These are phyloP conservation scores for Kazachstania psychrophila DNA, from an alignment of 805 yeast species.

Conservation along the genomic window DNA sequence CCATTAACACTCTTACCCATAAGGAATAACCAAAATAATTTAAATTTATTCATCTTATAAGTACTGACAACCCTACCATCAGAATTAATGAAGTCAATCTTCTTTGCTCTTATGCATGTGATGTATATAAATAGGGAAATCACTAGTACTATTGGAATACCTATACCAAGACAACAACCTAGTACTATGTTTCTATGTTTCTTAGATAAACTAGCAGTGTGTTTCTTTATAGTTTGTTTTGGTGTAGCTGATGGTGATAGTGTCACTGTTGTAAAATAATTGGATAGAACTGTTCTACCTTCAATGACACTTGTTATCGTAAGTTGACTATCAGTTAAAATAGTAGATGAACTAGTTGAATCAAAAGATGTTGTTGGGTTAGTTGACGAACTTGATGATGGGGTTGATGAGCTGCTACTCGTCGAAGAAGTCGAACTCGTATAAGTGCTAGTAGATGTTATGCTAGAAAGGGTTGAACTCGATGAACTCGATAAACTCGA, in stretches of 20 bases:
- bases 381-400: background rate
- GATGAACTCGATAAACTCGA: too few species aligned
- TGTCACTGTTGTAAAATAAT: slow-evolving; percentile 28
- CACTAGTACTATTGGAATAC: slow-evolving; percentile 44
- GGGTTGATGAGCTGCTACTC: background rate
- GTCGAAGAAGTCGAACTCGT: background rate
- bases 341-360: background rate
- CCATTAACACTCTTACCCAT: slow-evolving; percentile 18
- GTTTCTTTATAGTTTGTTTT: slow-evolving; percentile 8
- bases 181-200: slow-evolving; percentile 47
- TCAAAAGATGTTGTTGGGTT: slow-evolving; percentile 1
- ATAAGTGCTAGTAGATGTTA: background rate
- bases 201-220: slow-evolving; percentile 36
- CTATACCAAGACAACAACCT: slow-evolving; percentile 66
- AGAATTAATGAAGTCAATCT: slow-evolving; percentile 29
- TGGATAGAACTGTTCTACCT: slow-evolving; percentile 29
- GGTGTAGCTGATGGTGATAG: slow-evolving; percentile 23
- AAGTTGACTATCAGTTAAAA: slow-evolving; percentile 4
- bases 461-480: background rate
- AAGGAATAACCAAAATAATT: slow-evolving; percentile 23
- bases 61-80: slow-evolving; percentile 32
- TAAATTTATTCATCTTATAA: slow-evolving; percentile 25
- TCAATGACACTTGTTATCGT: slow-evolving; percentile 26
- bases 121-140: slow-evolving; percentile 20
- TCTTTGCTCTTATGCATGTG: slow-evolving; percentile 24